A percentile compares a stretch with the other conserved stretches of the same genome.
phyloP scores from a whole-genome alignment of 2,329 filamentous ascomycete genomes.

The Huntiella bhutanensis region DNA sequence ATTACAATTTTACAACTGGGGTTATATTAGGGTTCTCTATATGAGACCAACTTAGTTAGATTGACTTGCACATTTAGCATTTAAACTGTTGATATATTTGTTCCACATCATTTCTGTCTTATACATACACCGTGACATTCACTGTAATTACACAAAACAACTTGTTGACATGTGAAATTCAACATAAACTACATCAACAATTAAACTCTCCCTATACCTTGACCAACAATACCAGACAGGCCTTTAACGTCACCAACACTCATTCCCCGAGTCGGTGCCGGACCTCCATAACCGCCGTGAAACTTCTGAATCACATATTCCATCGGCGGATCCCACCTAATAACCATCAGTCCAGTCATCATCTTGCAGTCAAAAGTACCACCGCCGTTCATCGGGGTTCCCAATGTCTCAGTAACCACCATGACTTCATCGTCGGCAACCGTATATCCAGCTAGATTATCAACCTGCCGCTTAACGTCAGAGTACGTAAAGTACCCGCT shows the following conservation, averaged over 20 bases:
- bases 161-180: not conserved
- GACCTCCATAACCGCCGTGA: not conserved
- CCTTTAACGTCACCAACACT: too few species aligned
- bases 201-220: constrained; percentile 3
- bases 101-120: too few species aligned
- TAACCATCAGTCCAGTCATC: constrained; percentile 22
- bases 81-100: too few species aligned
- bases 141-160: not conserved
- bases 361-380: constrained; percentile 61
- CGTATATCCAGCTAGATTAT: constrained; percentile 27
- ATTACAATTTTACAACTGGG: too few species aligned
- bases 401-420: constrained; percentile 78
- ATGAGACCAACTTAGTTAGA: too few species aligned
- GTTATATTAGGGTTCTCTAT: too few species aligned
- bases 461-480: constrained; percentile 45
- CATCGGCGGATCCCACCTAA: constrained; percentile 27
- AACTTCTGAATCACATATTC: constrained; percentile 5
- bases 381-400: constrained; percentile 68
- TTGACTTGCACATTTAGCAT: too few species aligned
- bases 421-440: constrained; percentile 46
- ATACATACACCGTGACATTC: too few species aligned
- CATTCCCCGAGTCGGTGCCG: not conserved
- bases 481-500: constrained; percentile 50
- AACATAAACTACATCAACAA: not conserved
- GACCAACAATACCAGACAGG: not conserved